Conservation (phyloP, 2,329 filamentous ascomycete genomes). For the Neonectria punicea region DNA sequence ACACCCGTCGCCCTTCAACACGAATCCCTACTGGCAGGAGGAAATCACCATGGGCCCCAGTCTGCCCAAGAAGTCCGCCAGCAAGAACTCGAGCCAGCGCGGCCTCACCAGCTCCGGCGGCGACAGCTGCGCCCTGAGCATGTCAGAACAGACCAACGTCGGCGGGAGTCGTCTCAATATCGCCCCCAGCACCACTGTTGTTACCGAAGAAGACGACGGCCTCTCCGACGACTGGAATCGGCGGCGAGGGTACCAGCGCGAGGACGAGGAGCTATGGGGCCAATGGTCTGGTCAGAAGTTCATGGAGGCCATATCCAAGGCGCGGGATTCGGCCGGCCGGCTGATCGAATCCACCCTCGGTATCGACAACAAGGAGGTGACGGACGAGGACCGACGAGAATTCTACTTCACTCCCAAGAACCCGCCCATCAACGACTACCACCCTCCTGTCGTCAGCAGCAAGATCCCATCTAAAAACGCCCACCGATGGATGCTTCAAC, state of each 20-base stretch:
- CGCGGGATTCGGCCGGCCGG: slow-evolving; percentile 65
- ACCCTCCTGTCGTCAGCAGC: slow-evolving; percentile 85
- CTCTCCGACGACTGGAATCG: slow-evolving; percentile 73
- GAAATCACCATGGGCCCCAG: slow-evolving; percentile 87
- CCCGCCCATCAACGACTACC: slow-evolving; percentile 85
- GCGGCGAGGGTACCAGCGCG: slow-evolving; percentile 79
- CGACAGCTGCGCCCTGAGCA: slow-evolving; percentile 61
- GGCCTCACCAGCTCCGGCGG: slow-evolving; percentile 67
- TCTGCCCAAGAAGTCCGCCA: slow-evolving; percentile 70
- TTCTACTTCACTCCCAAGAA: slow-evolving; percentile 71
- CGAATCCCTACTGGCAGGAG: slow-evolving; percentile 88
- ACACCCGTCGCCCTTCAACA: slow-evolving; percentile 85
- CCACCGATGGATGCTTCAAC: slow-evolving; percentile 91
- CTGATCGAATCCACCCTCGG: slow-evolving; percentile 63
- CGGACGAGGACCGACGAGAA: slow-evolving; percentile 64
- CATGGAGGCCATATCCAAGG: slow-evolving; percentile 68
- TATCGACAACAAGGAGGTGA: slow-evolving; percentile 63
- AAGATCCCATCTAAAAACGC: slow-evolving; percentile 75
- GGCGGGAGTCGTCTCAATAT: slow-evolving; percentile 50
- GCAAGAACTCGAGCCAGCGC: slow-evolving; percentile 68
- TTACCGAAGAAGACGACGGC: slow-evolving; percentile 53
- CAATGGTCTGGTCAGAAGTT: slow-evolving; percentile 67
- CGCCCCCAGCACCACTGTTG: slow-evolving; percentile 43
- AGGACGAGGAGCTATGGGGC: slow-evolving; percentile 90
- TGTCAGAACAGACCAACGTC: slow-evolving; percentile 52